Evolutionary conservation across 352 stramenopile species (phyloP).

Genomic region (Phytophthora megakarya): DNA sequence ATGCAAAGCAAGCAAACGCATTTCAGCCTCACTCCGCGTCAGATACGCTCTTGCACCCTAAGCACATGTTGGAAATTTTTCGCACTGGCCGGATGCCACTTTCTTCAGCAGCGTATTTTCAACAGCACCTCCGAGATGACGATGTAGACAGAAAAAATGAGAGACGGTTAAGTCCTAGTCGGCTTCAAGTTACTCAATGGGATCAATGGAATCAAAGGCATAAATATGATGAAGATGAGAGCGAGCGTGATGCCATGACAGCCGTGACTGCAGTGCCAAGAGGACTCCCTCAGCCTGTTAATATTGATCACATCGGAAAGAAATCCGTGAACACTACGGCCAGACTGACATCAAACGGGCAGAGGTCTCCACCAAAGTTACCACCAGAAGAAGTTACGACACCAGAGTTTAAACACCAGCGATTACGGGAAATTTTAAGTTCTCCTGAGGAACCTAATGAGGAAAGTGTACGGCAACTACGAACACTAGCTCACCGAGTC

Average conservation of each 20-base stretch:
- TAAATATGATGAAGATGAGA: constrained; percentile 23
- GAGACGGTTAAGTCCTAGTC: constrained; percentile 18
- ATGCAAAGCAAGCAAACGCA: not conserved
- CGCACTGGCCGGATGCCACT: constrained; percentile 71
- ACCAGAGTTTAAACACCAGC: constrained; percentile 57
- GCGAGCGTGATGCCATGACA: constrained; percentile 26
- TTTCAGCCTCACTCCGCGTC: constrained; percentile 15
- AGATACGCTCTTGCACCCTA: constrained; percentile 49
- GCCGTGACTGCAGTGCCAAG: constrained; percentile 16
- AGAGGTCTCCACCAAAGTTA: constrained; percentile 3
- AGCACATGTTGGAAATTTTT: constrained; percentile 79
- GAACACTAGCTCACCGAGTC: constrained; percentile 44
- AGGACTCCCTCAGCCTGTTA: not conserved
- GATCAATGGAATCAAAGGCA: constrained; percentile 43
- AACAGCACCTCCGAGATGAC: constrained; percentile 43
- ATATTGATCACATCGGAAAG: not conserved
- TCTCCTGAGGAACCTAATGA: constrained; percentile 64
- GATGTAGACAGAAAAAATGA: constrained; percentile 7
- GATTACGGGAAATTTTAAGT: constrained; percentile 65
- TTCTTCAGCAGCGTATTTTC: constrained; percentile 58
- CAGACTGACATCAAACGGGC: constrained; percentile 1
- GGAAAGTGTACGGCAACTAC: constrained; percentile 45
- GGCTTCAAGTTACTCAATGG: constrained; percentile 43
- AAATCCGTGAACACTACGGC: not conserved
- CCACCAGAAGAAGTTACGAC: constrained; percentile 28